phyloP scores from a whole-genome alignment of 495 filamentous ascomycete species.

The Penicillium alfredii region DNA sequence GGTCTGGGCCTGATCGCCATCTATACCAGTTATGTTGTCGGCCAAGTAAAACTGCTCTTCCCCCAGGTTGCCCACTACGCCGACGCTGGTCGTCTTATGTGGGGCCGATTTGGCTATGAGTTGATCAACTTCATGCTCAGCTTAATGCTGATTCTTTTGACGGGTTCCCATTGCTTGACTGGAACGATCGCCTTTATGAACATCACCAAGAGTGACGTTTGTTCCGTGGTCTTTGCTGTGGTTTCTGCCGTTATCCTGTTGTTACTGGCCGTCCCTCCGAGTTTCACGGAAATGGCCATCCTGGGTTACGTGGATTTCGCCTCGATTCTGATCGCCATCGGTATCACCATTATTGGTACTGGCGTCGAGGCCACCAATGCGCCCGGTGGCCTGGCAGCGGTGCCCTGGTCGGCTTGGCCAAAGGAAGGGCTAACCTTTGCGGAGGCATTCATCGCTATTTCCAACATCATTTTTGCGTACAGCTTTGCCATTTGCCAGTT shows the following conservation, averaged over 20 bases:
- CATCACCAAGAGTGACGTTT: conserved; percentile 52
- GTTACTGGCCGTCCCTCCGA: conserved; percentile 53
- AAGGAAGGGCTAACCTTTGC: conserved; percentile 25
- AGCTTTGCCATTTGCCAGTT: conserved; percentile 63
- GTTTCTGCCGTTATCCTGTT: conserved; percentile 58
- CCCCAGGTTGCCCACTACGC: conserved; percentile 61
- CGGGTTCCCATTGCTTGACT: conserved; percentile 64
- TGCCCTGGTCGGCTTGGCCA: conserved; percentile 36
- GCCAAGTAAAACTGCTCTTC: conserved; percentile 61
- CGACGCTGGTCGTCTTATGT: conserved; percentile 60
- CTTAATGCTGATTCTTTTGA: conserved; percentile 61
- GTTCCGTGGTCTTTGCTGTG: conserved; percentile 58
- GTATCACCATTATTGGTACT: conserved; percentile 62
- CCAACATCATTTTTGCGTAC: conserved; percentile 66
- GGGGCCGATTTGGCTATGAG: conserved; percentile 50
- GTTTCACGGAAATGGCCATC: conserved; percentile 52
- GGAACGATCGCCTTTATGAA: conserved; percentile 64
- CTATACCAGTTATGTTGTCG: conserved; percentile 68
- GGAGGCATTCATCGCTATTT: conserved; percentile 51
- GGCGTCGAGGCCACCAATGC: conserved; percentile 39
- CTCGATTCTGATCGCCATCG: conserved; percentile 59
- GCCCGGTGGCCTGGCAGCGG: conserved; percentile 27
- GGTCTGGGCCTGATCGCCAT: conserved; percentile 57
- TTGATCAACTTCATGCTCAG: conserved; percentile 55
- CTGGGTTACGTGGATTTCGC: conserved; percentile 56